Evolutionary conservation across 2,329 filamentous ascomycete species (phyloP).

Genomic region (Cytospora leucostoma): DNA sequence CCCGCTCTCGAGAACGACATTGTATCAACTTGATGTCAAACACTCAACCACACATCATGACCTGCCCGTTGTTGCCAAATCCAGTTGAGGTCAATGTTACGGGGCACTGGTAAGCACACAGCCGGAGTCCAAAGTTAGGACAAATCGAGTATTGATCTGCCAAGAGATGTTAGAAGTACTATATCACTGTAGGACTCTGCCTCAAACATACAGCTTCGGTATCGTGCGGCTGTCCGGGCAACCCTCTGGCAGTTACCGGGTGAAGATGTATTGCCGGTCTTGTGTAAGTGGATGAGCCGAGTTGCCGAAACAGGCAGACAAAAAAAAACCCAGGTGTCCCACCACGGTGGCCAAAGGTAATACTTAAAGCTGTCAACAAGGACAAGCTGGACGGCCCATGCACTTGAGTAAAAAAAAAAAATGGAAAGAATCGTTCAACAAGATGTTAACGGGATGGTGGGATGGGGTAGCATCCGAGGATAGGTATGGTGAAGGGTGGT

Average conservation of each 20-base stretch:
- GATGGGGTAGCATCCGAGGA: conserved; percentile 25
- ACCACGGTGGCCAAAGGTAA: conserved; percentile 16
- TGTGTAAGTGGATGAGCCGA: conserved; percentile 18
- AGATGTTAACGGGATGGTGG: conserved; percentile 27
- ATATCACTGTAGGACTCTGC: conserved; percentile 5
- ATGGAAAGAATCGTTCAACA: conserved; percentile 19
- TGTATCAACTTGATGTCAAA: conserved; percentile 30
- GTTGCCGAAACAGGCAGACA: conserved; percentile 16
- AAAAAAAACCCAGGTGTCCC: conserved; percentile 8
- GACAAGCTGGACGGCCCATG: conserved; percentile 11
- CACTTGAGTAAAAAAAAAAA: conserved; percentile 11
- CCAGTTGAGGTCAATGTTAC: conserved; percentile 18
- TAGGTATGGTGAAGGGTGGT: conserved; percentile 14
- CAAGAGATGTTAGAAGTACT: conserved; percentile 14
- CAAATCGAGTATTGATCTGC: background rate
- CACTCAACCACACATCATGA: conserved; percentile 26
- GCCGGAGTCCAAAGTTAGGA: conserved; percentile 3
- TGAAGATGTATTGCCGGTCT: conserved; percentile 25
- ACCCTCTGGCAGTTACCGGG: conserved; percentile 24
- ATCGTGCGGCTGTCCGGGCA: conserved; percentile 3
- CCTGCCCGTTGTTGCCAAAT: conserved; percentile 21
- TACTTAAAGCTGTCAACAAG: conserved; percentile 11
- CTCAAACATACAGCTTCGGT: background rate
- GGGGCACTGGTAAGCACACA: conserved; percentile 14
- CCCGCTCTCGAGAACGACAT: conserved; percentile 38